phyloP scores from a whole-genome alignment of 129 eudicot genomes.

The Tagetes erecta region DNA sequence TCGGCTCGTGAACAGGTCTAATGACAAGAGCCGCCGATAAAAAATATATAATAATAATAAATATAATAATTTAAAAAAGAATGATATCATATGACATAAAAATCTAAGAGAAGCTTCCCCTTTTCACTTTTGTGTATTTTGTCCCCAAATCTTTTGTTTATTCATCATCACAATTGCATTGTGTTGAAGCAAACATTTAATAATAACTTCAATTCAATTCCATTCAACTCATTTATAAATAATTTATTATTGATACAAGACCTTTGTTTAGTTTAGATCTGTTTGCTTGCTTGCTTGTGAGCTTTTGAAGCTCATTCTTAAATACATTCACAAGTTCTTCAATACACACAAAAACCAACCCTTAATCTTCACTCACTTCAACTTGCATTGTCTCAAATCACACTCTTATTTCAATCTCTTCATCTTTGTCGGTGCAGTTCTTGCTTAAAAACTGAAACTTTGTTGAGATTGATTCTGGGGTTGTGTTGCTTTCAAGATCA shows the following conservation, averaged over 20 bases:
- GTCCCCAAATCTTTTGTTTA: constrained; percentile 19
- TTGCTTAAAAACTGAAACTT: constrained; percentile 28
- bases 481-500: constrained; percentile 18
- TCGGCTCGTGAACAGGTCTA: no score
- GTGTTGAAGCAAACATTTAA: constrained; percentile 18
- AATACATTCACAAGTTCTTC: constrained; percentile 52
- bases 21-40: no score
- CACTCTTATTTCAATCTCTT: no score
- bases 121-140: constrained; percentile 15
- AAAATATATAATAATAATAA: no score
- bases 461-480: constrained; percentile 6
- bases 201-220: constrained; percentile 17
- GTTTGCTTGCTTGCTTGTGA: constrained; percentile 28
- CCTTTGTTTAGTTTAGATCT: constrained; percentile 43
- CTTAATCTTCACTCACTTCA: no score
- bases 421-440: no score
- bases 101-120: constrained; percentile 46
- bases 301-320: constrained; percentile 34
- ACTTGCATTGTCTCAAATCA: no score
- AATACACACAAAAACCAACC: background rate
- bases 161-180: constrained; percentile 10
- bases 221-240: no score
- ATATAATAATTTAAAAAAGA: background rate
- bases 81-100: background rate
- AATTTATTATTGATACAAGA: constrained; percentile 9